phyloP scores from a whole-genome alignment of 176 grass and related monocot species.

The sorghum (Sorghum bicolor) region Sorghum_bicolor_NCBIv3 NC_012870.2:65459501-65460000 shows the following conservation, averaged over 20 bases:
- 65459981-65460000: constrained; percentile 73
- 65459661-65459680: constrained; percentile 5
- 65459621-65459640: constrained; percentile 75
- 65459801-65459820: constrained; percentile 92
- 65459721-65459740: constrained; percentile 70
- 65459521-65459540: constrained; percentile 41
- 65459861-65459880: constrained; percentile 23
- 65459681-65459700: constrained; percentile 6
- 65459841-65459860: constrained; percentile 17
- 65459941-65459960: constrained; percentile 92
- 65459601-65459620: constrained; percentile 99
- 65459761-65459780: constrained; percentile 73
- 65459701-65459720: constrained; percentile 59
- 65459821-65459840: constrained; percentile 77
- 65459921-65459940: constrained; percentile 94
- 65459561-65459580: constrained; percentile 79
- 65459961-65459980: constrained; percentile 79
- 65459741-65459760: constrained; percentile 76
- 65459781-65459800: constrained; percentile 83
- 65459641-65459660: constrained; percentile 51
- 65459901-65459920: constrained; percentile 36
- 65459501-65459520: constrained; percentile 20
- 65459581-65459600: constrained; percentile 82
- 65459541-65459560: constrained; percentile 71
- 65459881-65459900: constrained; percentile 25